Percentiles rank a stretch among this genome's conserved stretches.
Evolutionary conservation across 1,284 basidiomycete genomes (phyloP).

Genomic region (Pseudozyma hubeiensis): DNA sequence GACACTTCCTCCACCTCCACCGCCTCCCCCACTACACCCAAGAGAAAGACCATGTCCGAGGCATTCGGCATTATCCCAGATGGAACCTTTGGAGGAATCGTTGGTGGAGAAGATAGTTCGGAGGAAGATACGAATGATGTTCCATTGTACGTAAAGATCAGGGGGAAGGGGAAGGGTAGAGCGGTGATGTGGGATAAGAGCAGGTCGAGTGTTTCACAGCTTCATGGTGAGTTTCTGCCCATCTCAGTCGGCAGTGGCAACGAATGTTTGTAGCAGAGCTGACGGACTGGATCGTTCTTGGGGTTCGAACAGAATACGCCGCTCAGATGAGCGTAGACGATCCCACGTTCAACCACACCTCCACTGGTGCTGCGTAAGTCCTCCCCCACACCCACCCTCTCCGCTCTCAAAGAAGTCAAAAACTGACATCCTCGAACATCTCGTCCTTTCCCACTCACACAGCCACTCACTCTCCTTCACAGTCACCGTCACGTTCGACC

Average conservation of each 20-base stretch:
- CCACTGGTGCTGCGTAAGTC: slow-evolving; percentile 21
- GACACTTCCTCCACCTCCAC: background rate
- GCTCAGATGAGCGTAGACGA: slow-evolving; percentile 8
- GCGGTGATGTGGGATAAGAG: slow-evolving; percentile 6
- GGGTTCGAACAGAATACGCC: slow-evolving; percentile 16
- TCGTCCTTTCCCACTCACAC: background rate
- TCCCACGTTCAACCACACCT: slow-evolving; percentile 12
- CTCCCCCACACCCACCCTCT: background rate
- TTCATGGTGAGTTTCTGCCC: slow-evolving; percentile 23
- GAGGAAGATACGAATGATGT: background rate
- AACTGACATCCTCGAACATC: background rate
- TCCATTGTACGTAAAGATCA: slow-evolving; percentile 35
- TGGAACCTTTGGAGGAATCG: background rate
- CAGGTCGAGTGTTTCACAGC: slow-evolving; percentile 19
- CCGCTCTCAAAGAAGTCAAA: background rate
- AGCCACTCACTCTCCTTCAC: slow-evolving; percentile 21
- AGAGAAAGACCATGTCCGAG: background rate
- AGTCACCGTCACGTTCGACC: slow-evolving; percentile 13
- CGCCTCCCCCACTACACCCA: background rate
- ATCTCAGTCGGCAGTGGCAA: no score
- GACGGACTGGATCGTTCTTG: background rate
- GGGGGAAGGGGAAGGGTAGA: slow-evolving; percentile 33
- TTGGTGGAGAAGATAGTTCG: background rate
- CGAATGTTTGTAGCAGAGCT: no score
- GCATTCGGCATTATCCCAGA: background rate